Evolutionary conservation across 2,329 filamentous ascomycete species (phyloP), one percentile per base, ranked within the genome.

Genomic region (Onygenales sp.): DNA sequence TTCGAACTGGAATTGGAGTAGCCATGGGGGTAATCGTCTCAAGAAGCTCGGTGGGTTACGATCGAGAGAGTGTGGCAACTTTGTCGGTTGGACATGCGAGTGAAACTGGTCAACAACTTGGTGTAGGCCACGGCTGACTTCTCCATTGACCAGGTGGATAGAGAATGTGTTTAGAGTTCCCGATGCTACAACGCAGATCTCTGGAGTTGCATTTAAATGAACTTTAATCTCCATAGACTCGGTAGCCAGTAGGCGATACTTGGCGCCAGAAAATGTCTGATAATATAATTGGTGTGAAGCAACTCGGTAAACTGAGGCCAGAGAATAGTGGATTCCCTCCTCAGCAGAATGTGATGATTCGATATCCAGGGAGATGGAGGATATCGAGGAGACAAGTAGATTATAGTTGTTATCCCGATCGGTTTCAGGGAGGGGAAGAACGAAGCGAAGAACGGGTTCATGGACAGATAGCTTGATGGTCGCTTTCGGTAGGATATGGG

Each of bases 401-500:
- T 98, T 93, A 60, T 93, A 97, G 59, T 97, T 91, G 56, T 90
- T 88, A 0, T 83, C 78, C 3, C 66, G 66, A 5, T 75, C 69
- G 47, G 72, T 67, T 56, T 86, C 81, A 57, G 93, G 82, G 0
- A 92, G 85, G 5, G 91, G 91, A 4, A 98, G 75, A 7, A 91
- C 84, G 58, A 98, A 91, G 61, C 94, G 84, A 58, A 97, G 69
- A 13, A 98, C 94, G 1, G 93, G 93, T 66, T 98, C 93, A 64
- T 98, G 93, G 71, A 98, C 87, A 0, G 93, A 96, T 42, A 97
- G 84, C 65, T 97, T 98, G 69, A 97, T 86, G 63, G 81, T 95
- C 0, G 92, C 87, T 72, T 97, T 97, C 1, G 93, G 93, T 7
- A 98, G 76, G 3, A 97, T 79, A n/a, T 89, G 83, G 11, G 92